A percentile compares a stretch with the other conserved stretches of the same genome.
phyloP scores from a whole-genome alignment of 371 early-diverging fungal genomes.

The Actinomucor elegans region DNA sequence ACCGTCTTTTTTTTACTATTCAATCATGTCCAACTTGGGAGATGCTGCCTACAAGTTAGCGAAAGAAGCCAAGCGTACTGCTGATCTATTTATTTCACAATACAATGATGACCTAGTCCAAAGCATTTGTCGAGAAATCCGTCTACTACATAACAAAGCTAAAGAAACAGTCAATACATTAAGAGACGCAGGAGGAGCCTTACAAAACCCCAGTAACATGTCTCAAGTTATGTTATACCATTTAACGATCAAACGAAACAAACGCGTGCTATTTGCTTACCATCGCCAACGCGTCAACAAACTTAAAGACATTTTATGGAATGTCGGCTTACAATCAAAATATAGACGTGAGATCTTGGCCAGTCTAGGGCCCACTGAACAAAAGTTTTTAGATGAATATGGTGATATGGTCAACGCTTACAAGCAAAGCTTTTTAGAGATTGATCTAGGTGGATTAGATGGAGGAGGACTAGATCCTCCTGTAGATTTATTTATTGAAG shows the following conservation, averaged over 20 bases:
- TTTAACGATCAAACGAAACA: slow-evolving; percentile 70
- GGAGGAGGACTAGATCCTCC: slow-evolving; percentile 80
- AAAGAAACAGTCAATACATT: slow-evolving; percentile 32
- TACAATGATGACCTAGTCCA: slow-evolving; percentile 88
- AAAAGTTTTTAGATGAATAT: slow-evolving; percentile 64
- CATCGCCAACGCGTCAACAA: slow-evolving; percentile 74
- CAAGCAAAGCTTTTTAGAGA: slow-evolving; percentile 62
- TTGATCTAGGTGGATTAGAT: slow-evolving; percentile 76
- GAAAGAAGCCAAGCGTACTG: slow-evolving; percentile 79
- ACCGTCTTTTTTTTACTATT: neutral
- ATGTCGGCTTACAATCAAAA: slow-evolving; percentile 51
- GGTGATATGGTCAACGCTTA: slow-evolving; percentile 62
- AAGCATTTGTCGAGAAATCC: slow-evolving; percentile 75
- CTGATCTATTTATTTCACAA: slow-evolving; percentile 65
- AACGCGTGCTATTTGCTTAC: slow-evolving; percentile 89
- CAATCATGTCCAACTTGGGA: slow-evolving; percentile 16
- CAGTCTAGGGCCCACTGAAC: slow-evolving; percentile 65
- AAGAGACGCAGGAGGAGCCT: slow-evolving; percentile 4
- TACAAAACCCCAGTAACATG: slow-evolving; percentile 29
- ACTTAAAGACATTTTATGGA: slow-evolving; percentile 78
- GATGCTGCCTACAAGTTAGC: slow-evolving; percentile 70
- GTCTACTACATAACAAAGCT: slow-evolving; percentile 50
- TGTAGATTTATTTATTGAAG: slow-evolving; percentile 83
- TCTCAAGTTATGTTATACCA: slow-evolving; percentile 54
- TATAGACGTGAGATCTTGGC: slow-evolving; percentile 42